Base-by-base conservation (phyloP, 2,329 filamentous ascomycete species). In the Phialemonium atrogriseum region DNA sequence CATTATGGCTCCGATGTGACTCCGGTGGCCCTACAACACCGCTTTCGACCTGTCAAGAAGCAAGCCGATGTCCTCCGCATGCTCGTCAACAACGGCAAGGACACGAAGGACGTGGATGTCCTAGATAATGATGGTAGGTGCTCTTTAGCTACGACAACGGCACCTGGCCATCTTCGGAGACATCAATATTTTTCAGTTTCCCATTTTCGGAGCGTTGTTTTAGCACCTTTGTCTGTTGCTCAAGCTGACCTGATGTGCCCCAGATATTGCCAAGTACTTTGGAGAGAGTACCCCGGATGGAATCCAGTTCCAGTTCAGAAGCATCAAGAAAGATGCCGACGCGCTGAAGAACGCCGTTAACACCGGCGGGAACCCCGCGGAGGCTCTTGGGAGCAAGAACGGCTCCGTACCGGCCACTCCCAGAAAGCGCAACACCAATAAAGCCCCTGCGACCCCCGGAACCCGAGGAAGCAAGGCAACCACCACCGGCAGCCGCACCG, bases 201-300 rank as follows among this genome's bases (percentile, higher is more conserved):
- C 19, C 10, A 13, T 29, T 5, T 7, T 10, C 18, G 11, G 24
- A 32, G 22, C 19, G 16, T 29, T 41, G 25, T 25, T 25, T 27
- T 22, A 16, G 24, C 14, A 26, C 22, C 16, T 14, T 33, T 30
- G 17, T 28, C 26, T 35, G 21, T 12, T n/a, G 9, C 29, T 40
- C 24, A 22, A 30, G 9, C 24, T n/a, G 10, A n/a, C n/a, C n/a
- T 26, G 7, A 5, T 5, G 16, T 5, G 11, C 25, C 9, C 30
- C 38, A 78, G 73, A 74, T 25, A 76, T 78, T 30, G 65, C 69
- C 37, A 70, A 66, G 38, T 68, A 70, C 51, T 78, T 73, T 40
- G 73, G 73, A 16, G 70, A 73, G 35, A 73, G 68, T 4, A 79
- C 73, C 0, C 48, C 60, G 1, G 63, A 64, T 13, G 74, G 74